Evolutionary conservation across 2,329 filamentous ascomycete species (phyloP).

Genomic region (Aureobasidium melanogenum): DNA sequence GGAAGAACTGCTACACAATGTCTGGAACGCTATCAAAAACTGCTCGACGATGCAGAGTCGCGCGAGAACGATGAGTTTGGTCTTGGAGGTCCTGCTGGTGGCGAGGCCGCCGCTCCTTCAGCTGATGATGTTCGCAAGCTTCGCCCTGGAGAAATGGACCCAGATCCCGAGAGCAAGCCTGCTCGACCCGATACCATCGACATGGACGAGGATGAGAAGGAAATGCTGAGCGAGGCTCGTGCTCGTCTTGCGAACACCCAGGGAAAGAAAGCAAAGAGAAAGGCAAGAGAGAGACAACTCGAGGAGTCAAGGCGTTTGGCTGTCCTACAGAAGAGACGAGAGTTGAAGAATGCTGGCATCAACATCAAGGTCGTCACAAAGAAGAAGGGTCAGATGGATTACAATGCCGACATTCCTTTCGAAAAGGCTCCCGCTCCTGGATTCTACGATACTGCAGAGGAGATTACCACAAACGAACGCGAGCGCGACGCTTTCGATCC

Average conservation of each 20-base stretch:
- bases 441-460: slow-evolving; percentile 88
- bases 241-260: slow-evolving; percentile 95
- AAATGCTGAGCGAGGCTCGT: slow-evolving; percentile 96
- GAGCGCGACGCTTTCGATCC: slow-evolving; percentile 84
- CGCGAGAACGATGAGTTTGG: slow-evolving; percentile 73
- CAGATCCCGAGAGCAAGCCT: slow-evolving; percentile 94
- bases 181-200: slow-evolving; percentile 95
- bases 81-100: slow-evolving; percentile 75
- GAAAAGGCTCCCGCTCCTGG: slow-evolving; percentile 83
- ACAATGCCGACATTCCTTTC: slow-evolving; percentile 97
- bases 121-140: slow-evolving; percentile 86
- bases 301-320: slow-evolving; percentile 89
- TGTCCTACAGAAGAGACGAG: slow-evolving; percentile 84
- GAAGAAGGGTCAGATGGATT: slow-evolving; percentile 97
- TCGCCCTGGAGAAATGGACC: slow-evolving; percentile 80
- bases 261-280: slow-evolving; percentile 97
- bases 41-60: slow-evolving; percentile 91
- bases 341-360: slow-evolving; percentile 95
- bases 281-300: slow-evolving; percentile 88
- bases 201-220: slow-evolving; percentile 97
- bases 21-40: slow-evolving; percentile 90
- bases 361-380: slow-evolving; percentile 90
- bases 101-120: slow-evolving; percentile 76
- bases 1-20: slow-evolving; percentile 95
- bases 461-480: slow-evolving; percentile 70